A percentile compares a stretch with the other conserved stretches of the same genome.
Conservation (phyloP, 2,329 filamentous ascomycete genomes). For the Claviceps humidiphila region DNA sequence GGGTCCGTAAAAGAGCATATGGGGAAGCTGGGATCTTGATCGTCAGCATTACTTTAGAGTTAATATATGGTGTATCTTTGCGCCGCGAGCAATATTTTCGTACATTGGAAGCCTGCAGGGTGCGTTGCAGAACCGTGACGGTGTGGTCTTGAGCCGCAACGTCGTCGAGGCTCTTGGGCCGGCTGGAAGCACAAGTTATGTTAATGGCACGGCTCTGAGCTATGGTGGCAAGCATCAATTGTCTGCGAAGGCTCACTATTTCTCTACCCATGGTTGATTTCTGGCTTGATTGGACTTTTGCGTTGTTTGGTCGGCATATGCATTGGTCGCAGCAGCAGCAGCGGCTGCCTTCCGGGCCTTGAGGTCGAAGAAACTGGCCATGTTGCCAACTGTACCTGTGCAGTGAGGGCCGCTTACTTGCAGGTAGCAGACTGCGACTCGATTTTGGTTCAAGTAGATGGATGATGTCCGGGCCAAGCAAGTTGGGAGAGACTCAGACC, state of each 20-base stretch:
- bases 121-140: slow-evolving; percentile 80
- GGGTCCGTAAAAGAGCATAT: slow-evolving; percentile 98
- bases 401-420: not conserved
- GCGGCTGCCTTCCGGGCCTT: slow-evolving; percentile 78
- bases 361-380: slow-evolving; percentile 92
- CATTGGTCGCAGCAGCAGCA: slow-evolving; percentile 54
- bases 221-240: not conserved
- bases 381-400: slow-evolving; percentile 20
- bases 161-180: slow-evolving; percentile 85
- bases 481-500: not conserved
- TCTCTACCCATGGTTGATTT: slow-evolving; percentile 92
- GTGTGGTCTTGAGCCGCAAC: slow-evolving; percentile 97
- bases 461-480: not conserved
- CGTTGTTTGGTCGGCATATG: slow-evolving; percentile 48
- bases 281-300: slow-evolving; percentile 46
- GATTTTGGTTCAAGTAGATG: not conserved
- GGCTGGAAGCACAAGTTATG: slow-evolving; percentile 36
- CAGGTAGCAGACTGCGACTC: not conserved
- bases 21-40: slow-evolving; percentile 48
- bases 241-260: slow-evolving; percentile 57
- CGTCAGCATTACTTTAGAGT: not conserved
- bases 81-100: slow-evolving; percentile 8
- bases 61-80: too few species aligned
- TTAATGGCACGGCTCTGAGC: not conserved
- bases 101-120: slow-evolving; percentile 86